phyloP scores from a whole-genome alignment of 768 basidiomycete genomes.

The Artomyces pyxidatus region DNA sequence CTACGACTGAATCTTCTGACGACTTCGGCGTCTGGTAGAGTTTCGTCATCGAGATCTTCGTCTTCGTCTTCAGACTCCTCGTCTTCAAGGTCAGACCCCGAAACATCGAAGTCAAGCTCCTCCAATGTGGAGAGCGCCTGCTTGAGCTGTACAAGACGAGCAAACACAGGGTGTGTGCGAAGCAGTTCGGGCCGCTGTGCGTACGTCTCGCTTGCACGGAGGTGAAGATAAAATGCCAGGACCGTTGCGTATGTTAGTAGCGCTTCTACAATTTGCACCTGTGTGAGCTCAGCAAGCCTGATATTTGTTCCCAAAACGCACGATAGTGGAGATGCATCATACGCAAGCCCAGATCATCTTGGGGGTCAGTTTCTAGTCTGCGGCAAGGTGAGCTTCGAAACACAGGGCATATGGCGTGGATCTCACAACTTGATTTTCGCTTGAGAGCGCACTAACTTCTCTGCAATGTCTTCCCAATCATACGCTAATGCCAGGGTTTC shows the following conservation, averaged over 20 bases:
- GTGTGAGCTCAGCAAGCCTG: no score
- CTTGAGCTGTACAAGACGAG: slow-evolving; percentile 75
- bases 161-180: slow-evolving; percentile 62
- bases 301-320: no score
- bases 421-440: slow-evolving; percentile 46
- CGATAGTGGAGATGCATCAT: slow-evolving; percentile 86
- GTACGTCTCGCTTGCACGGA: slow-evolving; percentile 66
- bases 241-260: slow-evolving; percentile 84
- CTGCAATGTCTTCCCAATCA: slow-evolving; percentile 73
- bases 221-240: slow-evolving; percentile 86
- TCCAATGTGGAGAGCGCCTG: slow-evolving; percentile 76
- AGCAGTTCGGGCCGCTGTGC: slow-evolving; percentile 53
- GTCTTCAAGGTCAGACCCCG: slow-evolving; percentile 27
- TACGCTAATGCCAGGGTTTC: slow-evolving; percentile 74
- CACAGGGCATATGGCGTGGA: neutral
- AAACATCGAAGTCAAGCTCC: slow-evolving; percentile 67
- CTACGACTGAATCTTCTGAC: slow-evolving; percentile 25
- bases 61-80: slow-evolving; percentile 40
- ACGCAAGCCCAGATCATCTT: slow-evolving; percentile 52
- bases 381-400: neutral
- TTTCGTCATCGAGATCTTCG: slow-evolving; percentile 35
- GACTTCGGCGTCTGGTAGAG: slow-evolving; percentile 34
- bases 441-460: slow-evolving; percentile 41
- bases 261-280: slow-evolving; percentile 70
- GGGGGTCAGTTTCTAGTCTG: slow-evolving; percentile 42